Conservation (phyloP, 306 rosid species). For the Comarum palustre region DNA sequence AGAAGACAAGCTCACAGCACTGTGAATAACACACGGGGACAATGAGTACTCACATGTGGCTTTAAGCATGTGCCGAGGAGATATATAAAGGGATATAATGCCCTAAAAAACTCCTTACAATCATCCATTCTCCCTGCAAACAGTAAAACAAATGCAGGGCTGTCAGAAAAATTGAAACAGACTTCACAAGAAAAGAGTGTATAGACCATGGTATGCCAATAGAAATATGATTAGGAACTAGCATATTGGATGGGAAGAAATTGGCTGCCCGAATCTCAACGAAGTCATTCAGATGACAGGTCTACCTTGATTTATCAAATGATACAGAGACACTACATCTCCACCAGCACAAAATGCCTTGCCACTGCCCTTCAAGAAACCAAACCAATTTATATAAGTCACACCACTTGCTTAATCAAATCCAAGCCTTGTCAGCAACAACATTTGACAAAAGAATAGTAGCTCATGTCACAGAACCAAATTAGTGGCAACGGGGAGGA, state of each 20-base stretch:
- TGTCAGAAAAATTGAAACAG: conserved; percentile 2
- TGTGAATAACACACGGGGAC: background rate
- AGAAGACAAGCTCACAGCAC: background rate
- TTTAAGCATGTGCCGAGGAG: conserved; percentile 76
- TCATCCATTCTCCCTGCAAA: conserved; percentile 69
- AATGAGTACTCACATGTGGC: conserved; percentile 70
- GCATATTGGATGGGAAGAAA: background rate
- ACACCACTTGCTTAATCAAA: background rate
- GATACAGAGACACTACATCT: conserved; percentile 69
- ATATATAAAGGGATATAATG: conserved; percentile 63
- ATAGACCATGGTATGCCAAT: background rate
- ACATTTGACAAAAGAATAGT: background rate
- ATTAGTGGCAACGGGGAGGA: background rate
- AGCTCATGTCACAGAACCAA: background rate
- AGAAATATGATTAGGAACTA: background rate
- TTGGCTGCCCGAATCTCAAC: background rate
- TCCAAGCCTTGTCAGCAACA: background rate
- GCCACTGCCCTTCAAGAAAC: conserved; percentile 66
- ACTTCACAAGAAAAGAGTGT: background rate
- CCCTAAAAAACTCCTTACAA: conserved; percentile 60
- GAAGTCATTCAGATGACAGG: background rate
- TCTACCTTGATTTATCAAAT: conserved; percentile 49
- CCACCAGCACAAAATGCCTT: conserved; percentile 94
- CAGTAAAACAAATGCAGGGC: conserved; percentile 22
- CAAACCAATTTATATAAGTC: conserved; percentile 18